phyloP scores from a whole-genome alignment of 768 basidiomycete genomes.

The Lentinula aciculospora region DNA sequence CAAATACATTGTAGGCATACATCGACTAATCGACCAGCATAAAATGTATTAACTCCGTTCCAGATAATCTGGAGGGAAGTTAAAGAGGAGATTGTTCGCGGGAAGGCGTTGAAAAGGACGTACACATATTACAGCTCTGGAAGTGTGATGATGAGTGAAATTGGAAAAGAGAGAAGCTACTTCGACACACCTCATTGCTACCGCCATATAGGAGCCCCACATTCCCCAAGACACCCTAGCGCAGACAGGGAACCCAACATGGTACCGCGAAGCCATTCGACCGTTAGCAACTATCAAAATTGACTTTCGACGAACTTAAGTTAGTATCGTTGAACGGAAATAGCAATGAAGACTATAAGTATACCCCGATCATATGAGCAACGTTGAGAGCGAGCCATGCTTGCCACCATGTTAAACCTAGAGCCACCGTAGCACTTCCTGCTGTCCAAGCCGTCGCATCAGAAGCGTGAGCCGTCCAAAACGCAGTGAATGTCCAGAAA shows the following conservation, averaged over 20 bases:
- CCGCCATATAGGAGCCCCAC: constrained; percentile 12
- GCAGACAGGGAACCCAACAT: constrained; percentile 10
- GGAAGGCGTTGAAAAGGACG: neutral
- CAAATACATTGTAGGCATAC: constrained; percentile 10
- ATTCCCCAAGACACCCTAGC: constrained; percentile 11
- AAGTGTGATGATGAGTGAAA: neutral
- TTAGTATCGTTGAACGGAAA: neutral
- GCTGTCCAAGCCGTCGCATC: constrained; percentile 8
- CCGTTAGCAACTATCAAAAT: constrained; percentile 10
- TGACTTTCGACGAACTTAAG: neutral
- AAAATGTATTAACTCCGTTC: constrained; percentile 11
- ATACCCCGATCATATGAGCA: constrained; percentile 10
- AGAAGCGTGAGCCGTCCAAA: constrained; percentile 10
- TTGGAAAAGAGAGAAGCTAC: neutral
- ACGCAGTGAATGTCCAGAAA: constrained; percentile 5
- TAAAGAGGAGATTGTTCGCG: neutral
- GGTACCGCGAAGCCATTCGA: constrained; percentile 10
- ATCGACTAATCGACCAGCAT: constrained; percentile 10
- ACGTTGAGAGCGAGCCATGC: constrained; percentile 10
- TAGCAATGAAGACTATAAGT: neutral
- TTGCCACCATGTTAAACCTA: constrained; percentile 11
- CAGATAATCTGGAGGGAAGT: constrained; percentile 6
- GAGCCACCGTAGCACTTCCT: constrained; percentile 7
- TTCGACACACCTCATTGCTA: constrained; percentile 6
- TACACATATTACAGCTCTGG: constrained; percentile 9